Evolutionary conservation across 2,329 filamentous ascomycete genomes (phyloP).

Genomic region (Trichoderma semiorbis): DNA sequence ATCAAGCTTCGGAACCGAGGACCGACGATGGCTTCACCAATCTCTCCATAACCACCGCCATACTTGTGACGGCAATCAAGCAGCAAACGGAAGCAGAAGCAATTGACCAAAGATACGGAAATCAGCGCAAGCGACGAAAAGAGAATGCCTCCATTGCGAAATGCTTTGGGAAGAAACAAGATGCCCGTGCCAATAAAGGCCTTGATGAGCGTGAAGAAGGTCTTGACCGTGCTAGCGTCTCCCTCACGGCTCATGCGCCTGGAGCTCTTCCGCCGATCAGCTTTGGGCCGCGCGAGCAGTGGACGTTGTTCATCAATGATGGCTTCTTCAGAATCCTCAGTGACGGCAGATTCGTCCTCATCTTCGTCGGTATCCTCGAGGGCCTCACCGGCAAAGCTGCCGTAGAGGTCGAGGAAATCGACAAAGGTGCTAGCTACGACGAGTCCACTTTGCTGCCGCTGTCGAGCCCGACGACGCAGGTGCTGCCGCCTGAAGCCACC

Average conservation of each 20-base stretch:
- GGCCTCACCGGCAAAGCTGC: constrained; percentile 73
- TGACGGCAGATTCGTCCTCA: constrained; percentile 56
- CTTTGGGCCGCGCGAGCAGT: constrained; percentile 37
- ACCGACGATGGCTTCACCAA: constrained; percentile 65
- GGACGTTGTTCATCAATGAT: constrained; percentile 54
- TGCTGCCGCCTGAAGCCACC: constrained; percentile 48
- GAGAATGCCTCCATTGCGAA: constrained; percentile 72
- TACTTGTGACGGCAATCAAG: constrained; percentile 62
- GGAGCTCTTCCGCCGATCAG: constrained; percentile 54
- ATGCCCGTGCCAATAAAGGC: constrained; percentile 78
- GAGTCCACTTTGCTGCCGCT: constrained; percentile 37
- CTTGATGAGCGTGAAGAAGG: constrained; percentile 75
- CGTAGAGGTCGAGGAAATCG: constrained; percentile 72
- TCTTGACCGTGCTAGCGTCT: constrained; percentile 65
- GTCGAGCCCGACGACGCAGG: constrained; percentile 36
- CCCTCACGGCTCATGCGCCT: constrained; percentile 45
- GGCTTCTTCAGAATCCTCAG: constrained; percentile 1
- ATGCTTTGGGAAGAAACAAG: constrained; percentile 78
- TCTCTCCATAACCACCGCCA: constrained; percentile 70
- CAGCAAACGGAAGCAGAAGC: constrained; percentile 68
- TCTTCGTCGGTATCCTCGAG: constrained; percentile 43
- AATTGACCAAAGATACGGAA: constrained; percentile 62
- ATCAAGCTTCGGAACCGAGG: constrained; percentile 62
- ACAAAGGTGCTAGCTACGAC: constrained; percentile 68
- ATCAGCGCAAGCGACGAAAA: constrained; percentile 70